Evolutionary conservation across 148 eudicot genomes (phyloP), one percentile per base, ranked within the genome.

Genomic region (Arctostaphylos glauca): DNA sequence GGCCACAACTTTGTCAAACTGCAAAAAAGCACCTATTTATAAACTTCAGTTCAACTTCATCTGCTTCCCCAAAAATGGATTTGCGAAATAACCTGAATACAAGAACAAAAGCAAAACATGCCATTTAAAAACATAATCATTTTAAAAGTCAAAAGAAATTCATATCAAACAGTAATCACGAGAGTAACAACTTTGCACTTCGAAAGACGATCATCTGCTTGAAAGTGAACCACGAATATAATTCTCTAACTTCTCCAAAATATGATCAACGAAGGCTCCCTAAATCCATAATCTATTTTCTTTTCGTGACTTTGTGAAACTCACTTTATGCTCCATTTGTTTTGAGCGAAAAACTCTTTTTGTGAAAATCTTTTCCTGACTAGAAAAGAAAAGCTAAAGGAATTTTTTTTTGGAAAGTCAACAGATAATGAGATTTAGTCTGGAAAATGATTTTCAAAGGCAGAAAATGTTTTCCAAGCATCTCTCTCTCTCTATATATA

Each of bases 21-120:
- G 59, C 55, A 77, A 23, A 4, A n/a, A 59, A 82, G 56, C 79
- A 94, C 98, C 98, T 95, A 90, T 94, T 92, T 85, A 95, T 89
- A 81, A 95, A 95, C 93, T 88, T 95, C 89, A 95, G 70, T 85
- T 95, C 98, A 64, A 92, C 83, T 90, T 95, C 98, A 87, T 95
- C 98, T 68, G 98, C 98, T 43, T 90, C 94, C 80, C 98, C 98
- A 87, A 95, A 95, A 60, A 94, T 92, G 58, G 88, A 90, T 85
- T 94, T 94, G 79, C 98, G 91, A 70, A 89, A 95, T 78, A 95
- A 84, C 84, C 98, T 95, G 15, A 41, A 55, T 54, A 16, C 12
- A 72, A 21, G 16, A 66, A 66, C 5, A 46, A 43, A 0, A 43
- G 50, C 2, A 3, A 72, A 72, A 72, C 38, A 10, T 12, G 1